Base-by-base conservation (phyloP, 306 rosid genomes). In the Corylus americana region DNA sequence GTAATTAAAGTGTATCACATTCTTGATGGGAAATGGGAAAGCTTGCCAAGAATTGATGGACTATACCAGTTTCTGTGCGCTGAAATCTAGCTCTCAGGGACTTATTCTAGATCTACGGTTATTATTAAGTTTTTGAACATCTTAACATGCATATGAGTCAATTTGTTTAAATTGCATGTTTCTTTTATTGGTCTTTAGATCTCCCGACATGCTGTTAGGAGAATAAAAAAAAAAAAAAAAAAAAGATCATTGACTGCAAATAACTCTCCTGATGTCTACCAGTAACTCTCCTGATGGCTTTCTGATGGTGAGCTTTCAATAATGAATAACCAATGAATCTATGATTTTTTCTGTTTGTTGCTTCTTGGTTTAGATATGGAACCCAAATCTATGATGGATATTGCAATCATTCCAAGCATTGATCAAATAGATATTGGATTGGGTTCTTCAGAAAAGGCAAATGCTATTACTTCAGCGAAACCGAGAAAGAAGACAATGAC, bases 401-500 rank as follows among this genome's bases (percentile, higher is more conserved):
- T 91, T 84, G 81, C 86, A 73, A 75, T 91, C 73, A 81, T 93
- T 84, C 81, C 97, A 74, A 86, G 68, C 79, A 75, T 87, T 78
- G 93, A 91, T 67, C 83, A 91, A 8, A 91, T 87, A 25, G 87
- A 93, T 76, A 90, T 85, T 67, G 96, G 89, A 55, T 74, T 90
- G 79, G 84, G 82, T 31, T 84, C 93, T 80, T 93, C 96, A 17
- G 98, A 96, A 37, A 90, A 89, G 77, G 87, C 89, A 37, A 80
- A 68, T 81, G 79, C 94, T 71, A 54, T 78, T 67, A 45, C 83
- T 89, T 79, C 93, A 27, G 77, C 74, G 8, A 96, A 91, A 58
- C 98, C 97, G 22, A 87, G 96, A 73, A 96, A 96, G 91, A 93
- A 96, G 87, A 93, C 99, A 8, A 91, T 95, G 98, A 96, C 99